Conservation (phyloP, 129 eudicot genomes). For the Logfia minima region DNA sequence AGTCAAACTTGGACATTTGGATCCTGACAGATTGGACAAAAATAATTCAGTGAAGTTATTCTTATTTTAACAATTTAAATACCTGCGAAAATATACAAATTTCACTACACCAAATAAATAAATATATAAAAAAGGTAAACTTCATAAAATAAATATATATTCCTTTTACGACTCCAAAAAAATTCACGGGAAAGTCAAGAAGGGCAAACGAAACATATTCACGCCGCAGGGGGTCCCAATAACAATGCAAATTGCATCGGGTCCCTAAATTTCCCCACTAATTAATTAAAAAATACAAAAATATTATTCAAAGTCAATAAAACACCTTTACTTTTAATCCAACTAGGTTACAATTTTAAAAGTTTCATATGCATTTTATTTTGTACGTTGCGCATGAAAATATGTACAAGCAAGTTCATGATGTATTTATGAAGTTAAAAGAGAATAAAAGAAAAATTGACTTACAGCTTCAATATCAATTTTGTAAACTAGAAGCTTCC, state of each 20-base stretch:
- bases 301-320: background rate
- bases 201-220: constrained; percentile 12
- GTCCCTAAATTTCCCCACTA: constrained; percentile 8
- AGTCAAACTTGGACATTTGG: constrained; percentile 18
- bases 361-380: background rate
- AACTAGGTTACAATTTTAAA: background rate
- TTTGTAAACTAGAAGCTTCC: constrained; percentile 88
- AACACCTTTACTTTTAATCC: background rate
- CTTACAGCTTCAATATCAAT: constrained; percentile 84
- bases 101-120: background rate
- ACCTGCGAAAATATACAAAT: background rate
- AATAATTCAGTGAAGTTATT: background rate
- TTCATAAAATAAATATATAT: background rate
- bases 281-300: background rate
- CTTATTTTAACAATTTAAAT: background rate
- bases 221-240: background rate
- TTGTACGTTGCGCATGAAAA: constrained; percentile 16
- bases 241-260: constrained; percentile 18
- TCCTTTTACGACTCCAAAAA: background rate
- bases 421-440: background rate
- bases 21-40: background rate
- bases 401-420: background rate
- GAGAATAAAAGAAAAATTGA: constrained; percentile 14
- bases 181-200: constrained; percentile 12
- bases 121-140: background rate